Evolutionary conservation across 2,329 filamentous ascomycete genomes (phyloP).

Genomic region (Colletotrichum gloeosporioides): DNA sequence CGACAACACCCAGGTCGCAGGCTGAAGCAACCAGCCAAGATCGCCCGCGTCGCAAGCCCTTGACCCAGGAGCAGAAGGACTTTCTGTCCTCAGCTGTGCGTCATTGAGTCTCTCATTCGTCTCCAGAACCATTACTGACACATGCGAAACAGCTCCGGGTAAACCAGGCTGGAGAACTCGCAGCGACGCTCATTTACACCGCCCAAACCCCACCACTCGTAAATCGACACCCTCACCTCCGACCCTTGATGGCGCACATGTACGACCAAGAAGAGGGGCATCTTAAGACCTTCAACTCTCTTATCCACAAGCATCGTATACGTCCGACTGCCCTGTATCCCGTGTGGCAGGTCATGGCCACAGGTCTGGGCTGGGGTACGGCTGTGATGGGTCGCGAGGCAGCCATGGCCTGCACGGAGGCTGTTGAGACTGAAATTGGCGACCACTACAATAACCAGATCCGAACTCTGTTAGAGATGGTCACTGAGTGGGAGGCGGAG

Average conservation of each 20-base stretch:
- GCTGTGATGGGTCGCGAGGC: conserved; percentile 89
- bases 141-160: conserved; percentile 73
- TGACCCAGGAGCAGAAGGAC: conserved; percentile 73
- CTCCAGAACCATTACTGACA: background rate
- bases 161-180: conserved; percentile 97
- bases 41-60: conserved; percentile 53
- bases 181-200: conserved; percentile 91
- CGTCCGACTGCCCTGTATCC: conserved; percentile 94
- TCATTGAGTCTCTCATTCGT: conserved; percentile 24
- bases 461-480: conserved; percentile 79
- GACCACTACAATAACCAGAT: conserved; percentile 96
- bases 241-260: conserved; percentile 95
- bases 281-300: conserved; percentile 81
- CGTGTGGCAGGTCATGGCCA: conserved; percentile 82
- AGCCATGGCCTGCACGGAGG: conserved; percentile 98
- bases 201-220: conserved; percentile 86
- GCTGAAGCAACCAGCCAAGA: background rate
- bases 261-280: conserved; percentile 94
- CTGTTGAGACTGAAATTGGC: conserved; percentile 97
- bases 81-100: conserved; percentile 76
- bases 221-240: conserved; percentile 82
- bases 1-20: conserved; percentile 1
- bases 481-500: conserved; percentile 73
- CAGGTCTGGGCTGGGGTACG: conserved; percentile 86
- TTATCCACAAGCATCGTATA: conserved; percentile 86